Base-by-base conservation (phyloP, 1,284 basidiomycete genomes). In the Macrocybe sp. region DNA sequence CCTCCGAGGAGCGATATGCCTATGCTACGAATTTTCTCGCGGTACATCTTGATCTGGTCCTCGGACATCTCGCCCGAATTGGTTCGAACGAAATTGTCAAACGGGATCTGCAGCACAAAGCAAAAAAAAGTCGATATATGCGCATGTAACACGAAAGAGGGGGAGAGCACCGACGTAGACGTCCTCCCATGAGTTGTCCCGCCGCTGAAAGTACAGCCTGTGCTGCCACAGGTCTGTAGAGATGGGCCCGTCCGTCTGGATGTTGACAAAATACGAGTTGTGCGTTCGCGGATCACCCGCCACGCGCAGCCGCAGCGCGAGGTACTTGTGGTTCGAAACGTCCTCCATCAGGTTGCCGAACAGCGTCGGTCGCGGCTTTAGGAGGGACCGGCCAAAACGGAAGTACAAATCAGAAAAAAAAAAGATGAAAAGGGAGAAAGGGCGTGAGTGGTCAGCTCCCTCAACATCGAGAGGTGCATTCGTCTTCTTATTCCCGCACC, bases 191-290 rank as follows among this genome's bases (percentile, higher is more conserved):
- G 73, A 71, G 11, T 83, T 84, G 46, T 89, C 83, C 16, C 74
- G 70, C 44, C 79, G 75, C 48, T 78, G 72, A 63, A 94, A 89
- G 65, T 82, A 90, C 34, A 96, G 70, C 34, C 89, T 76, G 59
- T 96, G 92, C 60, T 95, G 93, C 83, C 92, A 96, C 12, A 96
- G 70, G 64, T 94, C 92, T 16, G 81, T 83, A 37, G 79, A 75
- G 41, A 89, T 74, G 2, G 86, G 82, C 1, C 89, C 87, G 44
- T 85, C 79, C 2, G 92, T 94, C 64, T 95, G 92, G 31, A 96
- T 68, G 64, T 96, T 96, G 49, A 92, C 89, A 58, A 88, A 92
- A 66, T 91, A 92, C 6, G 88, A 87, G 55, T 81, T 81, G 50
- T 79, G 76, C 11, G 85, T 87, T 39, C 76, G 72, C 11, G 79